Conservation (phyloP, 805 yeast species). For the Hanseniaspora guilliermondii region DNA sequence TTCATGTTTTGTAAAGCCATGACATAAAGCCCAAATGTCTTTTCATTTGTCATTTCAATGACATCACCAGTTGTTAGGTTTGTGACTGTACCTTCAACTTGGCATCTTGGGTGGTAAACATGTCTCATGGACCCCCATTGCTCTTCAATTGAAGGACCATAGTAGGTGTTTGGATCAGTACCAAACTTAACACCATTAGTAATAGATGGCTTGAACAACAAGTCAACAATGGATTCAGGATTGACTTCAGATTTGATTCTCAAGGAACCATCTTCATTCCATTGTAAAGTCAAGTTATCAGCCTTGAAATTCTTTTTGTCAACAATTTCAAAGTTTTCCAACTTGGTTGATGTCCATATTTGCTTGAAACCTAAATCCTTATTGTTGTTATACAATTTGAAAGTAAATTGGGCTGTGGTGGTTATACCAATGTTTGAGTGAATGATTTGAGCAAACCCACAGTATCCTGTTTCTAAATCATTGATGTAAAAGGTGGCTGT, state of each 20-base stretch:
- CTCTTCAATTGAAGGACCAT: constrained; percentile 67
- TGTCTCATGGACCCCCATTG: constrained; percentile 99
- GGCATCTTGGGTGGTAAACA: constrained; percentile 87
- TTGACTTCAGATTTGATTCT: constrained; percentile 52
- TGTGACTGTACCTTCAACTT: constrained; percentile 51
- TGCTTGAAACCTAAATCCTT: constrained; percentile 27
- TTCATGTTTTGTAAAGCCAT: constrained; percentile 98
- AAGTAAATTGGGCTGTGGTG: constrained; percentile 88
- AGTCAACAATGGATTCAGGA: constrained; percentile 57
- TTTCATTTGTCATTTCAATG: constrained; percentile 19
- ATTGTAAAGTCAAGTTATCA: constrained; percentile 50
- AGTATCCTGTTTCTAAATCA: constrained; percentile 45
- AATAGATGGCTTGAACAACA: constrained; percentile 46
- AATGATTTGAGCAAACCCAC: constrained; percentile 87
- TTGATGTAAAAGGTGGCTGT: constrained; percentile 86
- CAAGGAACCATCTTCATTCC: constrained; percentile 42
- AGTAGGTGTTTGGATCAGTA: constrained; percentile 68
- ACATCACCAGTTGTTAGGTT: constrained; percentile 26
- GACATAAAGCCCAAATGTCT: constrained; percentile 50
- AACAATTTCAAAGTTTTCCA: constrained; percentile 58
- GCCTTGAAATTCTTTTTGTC: constrained; percentile 71
- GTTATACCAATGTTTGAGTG: constrained; percentile 85
- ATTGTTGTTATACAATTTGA: constrained; percentile 49
- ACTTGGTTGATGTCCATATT: constrained; percentile 84
- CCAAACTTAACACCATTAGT: constrained; percentile 79